Evolutionary conservation across 2,329 filamentous ascomycete genomes (phyloP).

Genomic region (Cercospora sp.): DNA sequence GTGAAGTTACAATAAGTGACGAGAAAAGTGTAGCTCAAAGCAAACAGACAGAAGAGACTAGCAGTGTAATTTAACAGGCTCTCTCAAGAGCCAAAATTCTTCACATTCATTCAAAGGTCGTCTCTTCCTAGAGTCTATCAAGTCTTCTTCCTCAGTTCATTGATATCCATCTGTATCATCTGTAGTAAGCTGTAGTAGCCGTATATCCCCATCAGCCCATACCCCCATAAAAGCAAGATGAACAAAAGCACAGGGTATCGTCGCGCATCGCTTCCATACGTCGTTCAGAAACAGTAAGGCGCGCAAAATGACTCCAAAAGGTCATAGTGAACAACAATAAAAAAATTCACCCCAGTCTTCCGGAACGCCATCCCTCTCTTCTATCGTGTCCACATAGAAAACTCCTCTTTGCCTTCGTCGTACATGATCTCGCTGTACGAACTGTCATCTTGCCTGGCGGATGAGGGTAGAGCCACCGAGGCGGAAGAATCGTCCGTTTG

Average conservation of each 20-base stretch:
- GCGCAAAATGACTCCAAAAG: background rate
- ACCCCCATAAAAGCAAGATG: background rate
- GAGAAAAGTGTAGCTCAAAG: no score
- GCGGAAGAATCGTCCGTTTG: constrained; percentile 32
- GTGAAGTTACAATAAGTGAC: no score
- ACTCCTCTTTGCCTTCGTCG: constrained; percentile 17
- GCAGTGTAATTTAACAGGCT: background rate
- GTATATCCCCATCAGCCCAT: background rate
- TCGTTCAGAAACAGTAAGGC: background rate
- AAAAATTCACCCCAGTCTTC: background rate
- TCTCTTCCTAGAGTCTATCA: background rate
- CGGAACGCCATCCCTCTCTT: background rate
- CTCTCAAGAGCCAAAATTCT: background rate
- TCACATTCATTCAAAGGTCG: background rate
- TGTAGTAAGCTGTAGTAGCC: constrained; percentile 1
- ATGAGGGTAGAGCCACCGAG: background rate
- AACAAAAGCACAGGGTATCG: constrained; percentile 15
- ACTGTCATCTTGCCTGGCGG: background rate
- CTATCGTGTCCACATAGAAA: constrained; percentile 23
- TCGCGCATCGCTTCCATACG: constrained; percentile 3
- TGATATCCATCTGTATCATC: background rate
- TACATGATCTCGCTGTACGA: constrained; percentile 20
- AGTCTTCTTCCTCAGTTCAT: background rate
- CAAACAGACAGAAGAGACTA: no score
- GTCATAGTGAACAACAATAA: background rate